phyloP scores from a whole-genome alignment of 1,139 yeast genomes.

The Meyerozyma guilliermondii region DNA sequence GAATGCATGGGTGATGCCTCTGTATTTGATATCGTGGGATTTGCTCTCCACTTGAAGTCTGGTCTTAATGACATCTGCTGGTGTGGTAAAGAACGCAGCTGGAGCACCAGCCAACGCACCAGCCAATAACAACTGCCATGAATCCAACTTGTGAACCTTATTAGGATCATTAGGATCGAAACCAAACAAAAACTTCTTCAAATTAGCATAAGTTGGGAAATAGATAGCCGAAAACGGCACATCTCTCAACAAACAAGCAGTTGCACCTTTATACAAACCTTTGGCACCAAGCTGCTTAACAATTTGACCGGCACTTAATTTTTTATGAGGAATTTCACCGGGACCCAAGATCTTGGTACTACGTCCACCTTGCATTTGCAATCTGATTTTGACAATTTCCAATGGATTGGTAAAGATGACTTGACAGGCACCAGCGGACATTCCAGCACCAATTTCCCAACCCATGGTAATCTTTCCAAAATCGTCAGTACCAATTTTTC shows the following conservation, averaged over 20 bases:
- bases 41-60: conserved; percentile 85
- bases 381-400: conserved; percentile 91
- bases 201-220: conserved; percentile 95
- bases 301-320: conserved; percentile 63
- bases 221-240: conserved; percentile 96
- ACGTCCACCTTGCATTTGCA: conserved; percentile 88
- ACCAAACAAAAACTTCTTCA: conserved; percentile 75
- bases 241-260: conserved; percentile 90
- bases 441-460: conserved; percentile 85
- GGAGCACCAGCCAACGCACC: conserved; percentile 99
- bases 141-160: conserved; percentile 52
- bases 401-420: conserved; percentile 94
- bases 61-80: conserved; percentile 94
- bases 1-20: conserved; percentile 75
- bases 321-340: conserved; percentile 45
- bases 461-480: conserved; percentile 56
- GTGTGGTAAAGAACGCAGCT: conserved; percentile 93
- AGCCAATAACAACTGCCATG: conserved; percentile 78
- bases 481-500: conserved; percentile 63
- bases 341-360: conserved; percentile 32
- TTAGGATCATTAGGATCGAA: conserved; percentile 66
- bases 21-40: conserved; percentile 71
- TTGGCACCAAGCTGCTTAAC: conserved; percentile 73
- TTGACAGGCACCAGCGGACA: conserved; percentile 94
- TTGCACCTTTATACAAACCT: conserved; percentile 88